Percentiles rank a stretch among this genome's conserved stretches.
Evolutionary conservation across 202 grass and related monocot genomes (phyloP).

Genomic region (Panicum hallii): DNA sequence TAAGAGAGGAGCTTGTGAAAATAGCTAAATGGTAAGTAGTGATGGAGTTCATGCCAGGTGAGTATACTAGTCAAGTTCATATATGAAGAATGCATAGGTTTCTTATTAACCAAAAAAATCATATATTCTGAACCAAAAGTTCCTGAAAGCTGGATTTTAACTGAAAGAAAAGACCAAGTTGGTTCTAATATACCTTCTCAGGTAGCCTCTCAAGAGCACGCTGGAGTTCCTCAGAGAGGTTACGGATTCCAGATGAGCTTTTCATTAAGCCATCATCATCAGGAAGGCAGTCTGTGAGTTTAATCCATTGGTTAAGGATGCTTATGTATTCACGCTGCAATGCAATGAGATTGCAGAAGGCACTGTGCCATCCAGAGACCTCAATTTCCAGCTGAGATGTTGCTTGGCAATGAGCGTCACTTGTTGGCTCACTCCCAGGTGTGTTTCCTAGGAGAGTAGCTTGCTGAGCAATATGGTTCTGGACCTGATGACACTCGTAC

Average conservation of each 20-base stretch:
- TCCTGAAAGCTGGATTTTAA: constrained; percentile 31
- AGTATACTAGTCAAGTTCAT: constrained; percentile 13
- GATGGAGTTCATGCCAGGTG: not conserved
- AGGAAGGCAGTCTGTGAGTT: constrained; percentile 76
- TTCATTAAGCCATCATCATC: constrained; percentile 66
- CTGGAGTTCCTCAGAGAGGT: constrained; percentile 75
- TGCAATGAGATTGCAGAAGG: constrained; percentile 81
- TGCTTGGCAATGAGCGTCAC: constrained; percentile 74
- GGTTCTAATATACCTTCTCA: constrained; percentile 71
- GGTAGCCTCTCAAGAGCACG: constrained; percentile 64
- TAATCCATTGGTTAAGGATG: constrained; percentile 86
- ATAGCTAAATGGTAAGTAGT: constrained; percentile 29
- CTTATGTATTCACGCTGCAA: constrained; percentile 78
- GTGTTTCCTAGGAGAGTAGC: constrained; percentile 65
- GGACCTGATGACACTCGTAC: constrained; percentile 95
- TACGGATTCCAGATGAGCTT: constrained; percentile 66
- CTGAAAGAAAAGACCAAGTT: constrained; percentile 38
- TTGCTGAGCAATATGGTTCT: constrained; percentile 87
- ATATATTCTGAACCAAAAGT: constrained; percentile 31
- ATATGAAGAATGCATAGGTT: constrained; percentile 20
- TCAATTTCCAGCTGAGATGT: constrained; percentile 85
- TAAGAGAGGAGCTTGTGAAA: constrained; percentile 26
- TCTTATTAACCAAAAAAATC: constrained; percentile 1
- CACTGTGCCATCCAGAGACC: constrained; percentile 81
- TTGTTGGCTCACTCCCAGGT: constrained; percentile 81